phyloP scores from a whole-genome alignment of 1,139 yeast species.

The Saccharomyces hybrid region DNA sequence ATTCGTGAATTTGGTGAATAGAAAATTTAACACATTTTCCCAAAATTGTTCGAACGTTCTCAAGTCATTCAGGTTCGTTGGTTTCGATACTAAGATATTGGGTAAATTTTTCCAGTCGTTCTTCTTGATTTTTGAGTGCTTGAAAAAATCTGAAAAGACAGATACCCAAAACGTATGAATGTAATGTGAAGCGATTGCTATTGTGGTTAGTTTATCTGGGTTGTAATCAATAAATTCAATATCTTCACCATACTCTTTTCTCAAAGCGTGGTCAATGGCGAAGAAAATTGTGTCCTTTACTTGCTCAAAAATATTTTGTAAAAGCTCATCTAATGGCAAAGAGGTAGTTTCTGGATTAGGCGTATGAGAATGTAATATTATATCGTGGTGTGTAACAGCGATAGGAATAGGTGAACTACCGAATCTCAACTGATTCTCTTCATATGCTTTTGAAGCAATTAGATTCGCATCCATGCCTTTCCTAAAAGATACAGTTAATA shows the following conservation, averaged over 20 bases:
- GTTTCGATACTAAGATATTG: slow-evolving; percentile 25
- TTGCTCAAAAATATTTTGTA: slow-evolving; percentile 32
- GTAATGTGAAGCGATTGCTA: slow-evolving; percentile 40
- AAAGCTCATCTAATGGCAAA: slow-evolving; percentile 1
- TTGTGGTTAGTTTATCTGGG: slow-evolving; percentile 29
- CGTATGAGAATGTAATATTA: neutral
- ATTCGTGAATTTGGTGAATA: neutral
- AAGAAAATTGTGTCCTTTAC: slow-evolving; percentile 39
- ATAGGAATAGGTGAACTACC: slow-evolving; percentile 3
- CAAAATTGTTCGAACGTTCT: slow-evolving; percentile 44
- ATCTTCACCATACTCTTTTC: slow-evolving; percentile 52
- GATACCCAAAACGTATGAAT: slow-evolving; percentile 49
- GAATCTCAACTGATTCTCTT: slow-evolving; percentile 36
- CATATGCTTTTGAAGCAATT: slow-evolving; percentile 45
- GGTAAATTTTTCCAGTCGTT: slow-evolving; percentile 29
- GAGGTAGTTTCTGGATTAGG: neutral
- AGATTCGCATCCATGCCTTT: slow-evolving; percentile 51
- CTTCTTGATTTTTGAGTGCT: slow-evolving; percentile 18
- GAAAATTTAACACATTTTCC: slow-evolving; percentile 36
- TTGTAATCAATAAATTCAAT: slow-evolving; percentile 45
- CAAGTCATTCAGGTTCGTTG: slow-evolving; percentile 32
- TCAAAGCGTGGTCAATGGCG: slow-evolving; percentile 48
- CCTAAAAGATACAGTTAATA: slow-evolving; percentile 61
- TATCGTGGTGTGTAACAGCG: neutral
- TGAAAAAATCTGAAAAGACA: slow-evolving; percentile 47